Evolutionary conservation across 2,329 filamentous ascomycete species (phyloP).

Genomic region (Aureobasidium subglaciale): DNA sequence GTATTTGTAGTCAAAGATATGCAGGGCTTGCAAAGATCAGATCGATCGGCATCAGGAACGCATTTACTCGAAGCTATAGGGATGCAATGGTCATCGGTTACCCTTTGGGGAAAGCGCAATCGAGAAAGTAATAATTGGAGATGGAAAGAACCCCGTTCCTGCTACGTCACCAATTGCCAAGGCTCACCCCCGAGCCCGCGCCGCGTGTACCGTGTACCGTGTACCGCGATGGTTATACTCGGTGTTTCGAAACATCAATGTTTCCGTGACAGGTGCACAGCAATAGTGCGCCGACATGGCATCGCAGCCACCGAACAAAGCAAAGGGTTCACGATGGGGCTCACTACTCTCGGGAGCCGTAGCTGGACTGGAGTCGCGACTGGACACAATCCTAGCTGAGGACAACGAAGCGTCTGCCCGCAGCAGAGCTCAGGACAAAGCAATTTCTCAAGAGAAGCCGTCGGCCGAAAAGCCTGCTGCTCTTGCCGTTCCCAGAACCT

Average conservation of each 20-base stretch:
- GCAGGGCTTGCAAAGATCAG: neutral
- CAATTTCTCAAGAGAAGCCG: conserved; percentile 22
- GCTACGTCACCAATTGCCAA: neutral
- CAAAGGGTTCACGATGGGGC: conserved; percentile 30
- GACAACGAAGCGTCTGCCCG: conserved; percentile 51
- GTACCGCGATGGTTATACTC: no score
- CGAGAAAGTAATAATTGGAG: neutral
- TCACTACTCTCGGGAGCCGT: conserved; percentile 79
- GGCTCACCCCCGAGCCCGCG: conserved; percentile 8
- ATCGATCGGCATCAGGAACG: conserved; percentile 6
- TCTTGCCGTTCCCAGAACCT: conserved; percentile 7
- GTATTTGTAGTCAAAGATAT: neutral
- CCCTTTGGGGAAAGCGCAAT: neutral
- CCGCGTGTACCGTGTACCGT: no score
- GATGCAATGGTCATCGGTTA: conserved; percentile 6
- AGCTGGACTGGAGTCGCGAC: conserved; percentile 83
- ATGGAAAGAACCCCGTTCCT: neutral
- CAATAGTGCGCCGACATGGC: conserved; percentile 13
- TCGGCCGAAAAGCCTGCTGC: conserved; percentile 21
- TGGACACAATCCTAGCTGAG: conserved; percentile 87
- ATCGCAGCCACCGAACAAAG: conserved; percentile 14
- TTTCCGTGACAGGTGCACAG: neutral
- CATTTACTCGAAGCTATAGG: neutral
- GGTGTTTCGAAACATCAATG: conserved; percentile 4
- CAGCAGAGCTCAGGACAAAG: conserved; percentile 33